phyloP scores from a whole-genome alignment of 2,329 filamentous ascomycete genomes.

The Pseudogymnoascus sp. region DNA sequence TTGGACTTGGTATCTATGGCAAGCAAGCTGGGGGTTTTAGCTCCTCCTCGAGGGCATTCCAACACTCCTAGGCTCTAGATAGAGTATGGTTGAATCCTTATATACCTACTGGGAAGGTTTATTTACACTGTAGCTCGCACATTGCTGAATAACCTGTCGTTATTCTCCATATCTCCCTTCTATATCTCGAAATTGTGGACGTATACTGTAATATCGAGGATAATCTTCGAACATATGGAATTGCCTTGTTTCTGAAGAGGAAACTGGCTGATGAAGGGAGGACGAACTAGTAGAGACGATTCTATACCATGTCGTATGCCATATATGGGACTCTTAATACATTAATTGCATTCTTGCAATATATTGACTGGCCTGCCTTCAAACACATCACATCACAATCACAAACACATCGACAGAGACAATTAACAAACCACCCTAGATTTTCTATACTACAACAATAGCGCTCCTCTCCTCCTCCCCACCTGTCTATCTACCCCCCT shows the following conservation, averaged over 20 bases:
- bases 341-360: neutral
- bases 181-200: neutral
- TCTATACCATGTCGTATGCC: neutral
- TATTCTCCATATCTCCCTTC: neutral
- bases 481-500: neutral
- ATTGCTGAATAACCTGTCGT: neutral
- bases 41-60: too few species aligned
- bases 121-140: neutral
- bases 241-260: too few species aligned
- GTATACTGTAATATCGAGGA: neutral
- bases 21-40: neutral
- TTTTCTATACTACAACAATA: slow-evolving; percentile 7
- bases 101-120: neutral
- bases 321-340: neutral
- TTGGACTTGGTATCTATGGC: neutral
- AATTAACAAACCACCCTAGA: slow-evolving; percentile 4
- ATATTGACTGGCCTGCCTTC: too few species aligned
- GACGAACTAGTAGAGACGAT: neutral
- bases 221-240: neutral
- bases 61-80: neutral
- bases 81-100: neutral
- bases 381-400: neutral
- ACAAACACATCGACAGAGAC: neutral
- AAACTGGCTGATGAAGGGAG: neutral
- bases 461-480: neutral